Conservation (phyloP, 1,284 basidiomycete genomes). For the Apiotrichum mycotoxinovorans region DNA sequence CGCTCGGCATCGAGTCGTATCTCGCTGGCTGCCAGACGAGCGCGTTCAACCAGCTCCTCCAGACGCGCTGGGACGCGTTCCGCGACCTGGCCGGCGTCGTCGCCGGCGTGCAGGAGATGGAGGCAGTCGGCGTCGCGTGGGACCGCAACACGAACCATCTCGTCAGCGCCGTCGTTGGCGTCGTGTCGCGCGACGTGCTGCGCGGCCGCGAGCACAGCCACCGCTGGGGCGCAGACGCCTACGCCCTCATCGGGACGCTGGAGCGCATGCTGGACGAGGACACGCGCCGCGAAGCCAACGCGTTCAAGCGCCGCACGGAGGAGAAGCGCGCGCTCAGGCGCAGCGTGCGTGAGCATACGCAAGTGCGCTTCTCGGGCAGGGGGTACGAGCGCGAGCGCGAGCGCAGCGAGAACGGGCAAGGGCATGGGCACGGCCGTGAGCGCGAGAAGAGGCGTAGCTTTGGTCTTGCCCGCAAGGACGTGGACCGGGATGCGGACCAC, state of each 20-base stretch:
- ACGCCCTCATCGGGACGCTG: slow-evolving; percentile 4
- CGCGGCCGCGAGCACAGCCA: not conserved
- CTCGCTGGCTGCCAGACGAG: slow-evolving; percentile 79
- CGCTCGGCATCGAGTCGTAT: slow-evolving; percentile 69
- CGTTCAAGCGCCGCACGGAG: slow-evolving; percentile 4
- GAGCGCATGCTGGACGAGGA: slow-evolving; percentile 15
- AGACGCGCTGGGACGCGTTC: slow-evolving; percentile 75
- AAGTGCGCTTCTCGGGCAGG: too few species aligned
- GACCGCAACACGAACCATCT: slow-evolving; percentile 61
- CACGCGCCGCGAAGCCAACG: slow-evolving; percentile 7
- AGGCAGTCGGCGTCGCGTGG: slow-evolving; percentile 65
- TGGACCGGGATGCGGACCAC: too few species aligned
- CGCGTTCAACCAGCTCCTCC: slow-evolving; percentile 78
- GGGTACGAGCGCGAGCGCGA: too few species aligned
- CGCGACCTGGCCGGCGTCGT: slow-evolving; percentile 69
- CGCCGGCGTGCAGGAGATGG: slow-evolving; percentile 73
- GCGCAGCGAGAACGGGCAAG: too few species aligned
- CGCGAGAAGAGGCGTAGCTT: too few species aligned
- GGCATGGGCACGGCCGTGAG: too few species aligned
- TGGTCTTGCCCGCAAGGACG: too few species aligned
- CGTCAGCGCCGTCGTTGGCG: slow-evolving; percentile 63
- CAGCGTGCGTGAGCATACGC: not conserved
- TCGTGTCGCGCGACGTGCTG: slow-evolving; percentile 49
- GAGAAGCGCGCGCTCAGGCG: slow-evolving; percentile 4
- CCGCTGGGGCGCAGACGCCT: slow-evolving; percentile 16